phyloP scores from a whole-genome alignment of 2,329 filamentous ascomycete genomes.

The Nemania sp. region DNA sequence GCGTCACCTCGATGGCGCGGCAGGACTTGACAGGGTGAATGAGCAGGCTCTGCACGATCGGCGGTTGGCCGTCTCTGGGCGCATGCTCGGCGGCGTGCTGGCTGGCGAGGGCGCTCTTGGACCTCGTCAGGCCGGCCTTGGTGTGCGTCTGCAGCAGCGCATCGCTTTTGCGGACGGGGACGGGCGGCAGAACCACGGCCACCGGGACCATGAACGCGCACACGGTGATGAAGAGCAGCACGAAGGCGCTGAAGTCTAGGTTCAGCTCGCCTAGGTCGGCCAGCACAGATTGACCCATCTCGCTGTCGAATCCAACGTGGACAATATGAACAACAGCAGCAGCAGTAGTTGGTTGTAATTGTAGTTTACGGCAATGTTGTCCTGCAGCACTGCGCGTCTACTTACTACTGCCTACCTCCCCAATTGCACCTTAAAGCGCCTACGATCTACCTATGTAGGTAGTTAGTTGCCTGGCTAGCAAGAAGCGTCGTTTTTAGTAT shows the following conservation, averaged over 20 bases:
- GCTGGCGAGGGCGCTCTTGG: conserved; percentile 54
- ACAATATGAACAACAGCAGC: neutral
- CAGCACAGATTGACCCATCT: conserved; percentile 37
- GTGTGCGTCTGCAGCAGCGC: conserved; percentile 67
- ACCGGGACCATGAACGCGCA: conserved; percentile 65
- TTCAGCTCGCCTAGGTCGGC: conserved; percentile 41
- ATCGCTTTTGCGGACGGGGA: conserved; percentile 65
- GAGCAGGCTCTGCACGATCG: conserved; percentile 71
- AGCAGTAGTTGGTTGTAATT: too few species aligned
- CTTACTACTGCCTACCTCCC: neutral
- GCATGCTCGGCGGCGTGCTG: conserved; percentile 43
- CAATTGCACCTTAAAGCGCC: neutral
- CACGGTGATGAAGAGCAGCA: conserved; percentile 47
- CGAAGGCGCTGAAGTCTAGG: conserved; percentile 44
- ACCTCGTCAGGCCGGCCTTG: conserved; percentile 57
- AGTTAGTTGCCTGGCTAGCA: conserved; percentile 29
- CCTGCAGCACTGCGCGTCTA: neutral
- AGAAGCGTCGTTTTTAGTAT: conserved; percentile 11
- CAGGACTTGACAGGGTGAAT: conserved; percentile 90
- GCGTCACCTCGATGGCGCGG: conserved; percentile 76
- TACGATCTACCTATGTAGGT: too few species aligned
- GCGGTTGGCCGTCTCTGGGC: conserved; percentile 40
- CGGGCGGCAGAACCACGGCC: conserved; percentile 66
- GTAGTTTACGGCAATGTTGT: neutral
- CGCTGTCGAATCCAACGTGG: too few species aligned